Conservation (phyloP, 2,329 filamentous ascomycete species). For the Fusarium piperis region DNA sequence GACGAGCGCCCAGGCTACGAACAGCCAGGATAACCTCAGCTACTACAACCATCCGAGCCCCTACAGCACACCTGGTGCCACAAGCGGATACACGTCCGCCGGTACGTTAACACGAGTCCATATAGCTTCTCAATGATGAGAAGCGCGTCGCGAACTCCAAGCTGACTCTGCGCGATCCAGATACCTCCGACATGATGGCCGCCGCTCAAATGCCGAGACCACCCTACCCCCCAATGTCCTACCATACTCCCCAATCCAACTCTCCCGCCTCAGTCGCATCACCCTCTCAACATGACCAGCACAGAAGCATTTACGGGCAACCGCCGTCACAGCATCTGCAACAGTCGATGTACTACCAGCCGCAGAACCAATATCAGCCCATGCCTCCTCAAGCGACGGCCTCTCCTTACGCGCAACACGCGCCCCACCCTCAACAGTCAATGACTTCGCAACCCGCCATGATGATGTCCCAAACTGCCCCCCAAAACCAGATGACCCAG, state of each 20-base stretch:
- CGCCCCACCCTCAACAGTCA: conserved; percentile 60
- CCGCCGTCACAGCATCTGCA: conserved; percentile 81
- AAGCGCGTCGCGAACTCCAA: conserved; percentile 10
- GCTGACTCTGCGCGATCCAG: conserved; percentile 48
- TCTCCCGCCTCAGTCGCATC: conserved; percentile 94
- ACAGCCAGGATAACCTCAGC: conserved; percentile 71
- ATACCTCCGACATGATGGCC: conserved; percentile 75
- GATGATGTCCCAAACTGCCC: conserved; percentile 71
- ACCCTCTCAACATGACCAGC: conserved; percentile 87
- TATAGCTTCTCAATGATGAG: not conserved
- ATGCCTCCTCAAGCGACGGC: conserved; percentile 71
- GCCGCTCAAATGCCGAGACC: conserved; percentile 75
- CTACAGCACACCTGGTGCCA: conserved; percentile 83
- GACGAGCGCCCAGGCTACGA: conserved; percentile 69
- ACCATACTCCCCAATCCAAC: conserved; percentile 94
- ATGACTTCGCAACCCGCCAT: conserved; percentile 73
- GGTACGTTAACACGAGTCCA: conserved; percentile 65
- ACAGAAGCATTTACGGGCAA: conserved; percentile 86
- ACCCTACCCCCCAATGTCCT: conserved; percentile 86
- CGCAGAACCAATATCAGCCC: conserved; percentile 70
- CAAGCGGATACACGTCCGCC: conserved; percentile 86
- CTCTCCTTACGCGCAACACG: conserved; percentile 70
- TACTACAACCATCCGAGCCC: conserved; percentile 84
- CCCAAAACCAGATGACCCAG: conserved; percentile 67
- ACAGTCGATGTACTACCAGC: conserved; percentile 80